Evolutionary conservation across 257 asterid genomes (phyloP), one percentile per base, ranked within the genome.

Genomic region (Petunia axillaris): DNA sequence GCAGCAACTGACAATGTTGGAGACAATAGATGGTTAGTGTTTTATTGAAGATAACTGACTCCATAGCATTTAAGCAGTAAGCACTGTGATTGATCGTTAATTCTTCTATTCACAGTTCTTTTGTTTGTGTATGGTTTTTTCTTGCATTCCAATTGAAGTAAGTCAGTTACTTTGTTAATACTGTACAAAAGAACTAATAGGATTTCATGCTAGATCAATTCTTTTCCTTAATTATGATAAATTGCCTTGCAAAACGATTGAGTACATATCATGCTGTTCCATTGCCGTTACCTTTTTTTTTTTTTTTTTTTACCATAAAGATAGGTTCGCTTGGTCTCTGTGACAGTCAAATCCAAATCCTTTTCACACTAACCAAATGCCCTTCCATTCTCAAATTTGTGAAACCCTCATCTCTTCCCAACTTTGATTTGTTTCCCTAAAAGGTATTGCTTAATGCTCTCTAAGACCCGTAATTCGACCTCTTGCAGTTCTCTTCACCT

Each of bases 1-100:
- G 99, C 85, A 92, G 80, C 93, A 92, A 82, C 83, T 95, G 87
- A 91, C 98, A 54, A 86, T 91, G 8, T 88, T 93, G 66, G 99
- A 93, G 91, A 92, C 97, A 0, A 85, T 93, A 75, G 97, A 95
- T 77, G 95, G 99, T 95, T 86, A 80, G 82, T 81, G 59, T 81
- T 64, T 41, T 63, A 70, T 82, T 40, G 3, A 78, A 48, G 64
- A 57, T 55, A 48, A 48, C 60, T 40, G 13, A 71, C 50, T 71
- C 25, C 60, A 65, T 80, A 67, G 59, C 63, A 65, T 43, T 46
- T 37, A 40, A 3, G 25, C 16, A 8, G 40, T 77, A 35, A 25
- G 25, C 25, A 25, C 25, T 50, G 35, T 35, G 0, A 50, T 73
- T 73, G 44, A 73, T 35, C 0, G 3, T 35, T 50, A 35, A 50